phyloP scores from a whole-genome alignment of 345 rosid species.

The Camelina laxa region DNA sequence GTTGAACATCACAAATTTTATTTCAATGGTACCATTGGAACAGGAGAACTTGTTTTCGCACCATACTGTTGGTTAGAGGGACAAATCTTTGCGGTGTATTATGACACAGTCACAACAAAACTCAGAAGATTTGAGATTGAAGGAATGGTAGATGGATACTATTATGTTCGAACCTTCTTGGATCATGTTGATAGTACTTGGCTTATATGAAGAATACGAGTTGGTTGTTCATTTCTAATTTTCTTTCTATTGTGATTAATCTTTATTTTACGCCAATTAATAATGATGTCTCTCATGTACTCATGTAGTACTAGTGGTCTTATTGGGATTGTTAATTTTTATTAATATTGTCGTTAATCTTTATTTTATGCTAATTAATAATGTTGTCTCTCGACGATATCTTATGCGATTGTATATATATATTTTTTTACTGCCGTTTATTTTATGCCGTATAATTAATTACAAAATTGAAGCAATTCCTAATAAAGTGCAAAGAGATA shows the following conservation, averaged over 20 bases:
- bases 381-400: neutral
- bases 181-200: conserved; percentile 7
- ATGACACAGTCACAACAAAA: neutral
- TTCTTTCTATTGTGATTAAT: too few species aligned
- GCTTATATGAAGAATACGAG: conserved; percentile 1
- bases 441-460: too few species aligned
- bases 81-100: neutral
- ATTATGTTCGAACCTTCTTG: neutral
- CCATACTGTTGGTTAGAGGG: neutral
- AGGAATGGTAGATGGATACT: neutral
- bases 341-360: neutral
- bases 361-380: neutral
- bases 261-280: neutral
- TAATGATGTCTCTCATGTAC: neutral
- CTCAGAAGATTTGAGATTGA: neutral
- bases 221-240: neutral
- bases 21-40: conserved; percentile 18
- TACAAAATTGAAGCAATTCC: too few species aligned
- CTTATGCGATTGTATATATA: too few species aligned
- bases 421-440: too few species aligned
- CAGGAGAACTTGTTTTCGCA: neutral
- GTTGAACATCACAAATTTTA: neutral
- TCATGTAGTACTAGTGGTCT: neutral
- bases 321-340: neutral
- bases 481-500: too few species aligned